These are phyloP conservation scores for Trichoderma koningii DNA, from an alignment of 2,329 filamentous ascomycete species.

Conservation along the genomic window DNA sequence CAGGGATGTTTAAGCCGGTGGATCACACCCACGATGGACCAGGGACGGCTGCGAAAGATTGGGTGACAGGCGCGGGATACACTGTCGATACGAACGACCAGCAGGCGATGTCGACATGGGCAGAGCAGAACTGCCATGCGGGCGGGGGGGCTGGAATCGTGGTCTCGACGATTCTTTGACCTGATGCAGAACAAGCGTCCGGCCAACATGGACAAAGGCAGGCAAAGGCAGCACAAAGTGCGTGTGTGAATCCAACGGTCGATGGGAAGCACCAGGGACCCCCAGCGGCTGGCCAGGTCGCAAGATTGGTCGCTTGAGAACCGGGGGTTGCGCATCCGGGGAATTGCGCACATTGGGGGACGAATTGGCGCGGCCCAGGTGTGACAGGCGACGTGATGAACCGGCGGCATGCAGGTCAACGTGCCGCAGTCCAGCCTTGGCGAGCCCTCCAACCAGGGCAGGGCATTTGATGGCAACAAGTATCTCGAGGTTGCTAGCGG, in stretches of 20 bases:
- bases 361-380: constrained; percentile 28
- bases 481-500: constrained; percentile 1
- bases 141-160: constrained; percentile 29
- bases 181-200: constrained; percentile 32
- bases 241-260: not conserved
- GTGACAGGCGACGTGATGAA: constrained; percentile 29
- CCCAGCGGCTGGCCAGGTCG: constrained; percentile 48
- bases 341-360: constrained; percentile 28
- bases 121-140: constrained; percentile 37
- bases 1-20: constrained; percentile 21
- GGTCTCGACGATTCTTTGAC: not conserved
- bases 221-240: too few species aligned
- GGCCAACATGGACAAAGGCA: constrained; percentile 28
- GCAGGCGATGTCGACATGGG: constrained; percentile 32
- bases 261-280: constrained; percentile 25
- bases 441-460: not conserved
- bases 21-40: constrained; percentile 21
- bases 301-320: constrained; percentile 54
- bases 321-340: constrained; percentile 17
- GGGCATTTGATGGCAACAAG: not conserved
- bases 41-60: not conserved
- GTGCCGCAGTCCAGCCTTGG: constrained; percentile 11
- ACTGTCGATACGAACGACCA: constrained; percentile 7
- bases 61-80: constrained; percentile 4
- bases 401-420: constrained; percentile 35